Evolutionary conservation across 768 basidiomycete genomes (phyloP), one percentile per base, ranked within the genome.

Genomic region (Lentinula detonsa): DNA sequence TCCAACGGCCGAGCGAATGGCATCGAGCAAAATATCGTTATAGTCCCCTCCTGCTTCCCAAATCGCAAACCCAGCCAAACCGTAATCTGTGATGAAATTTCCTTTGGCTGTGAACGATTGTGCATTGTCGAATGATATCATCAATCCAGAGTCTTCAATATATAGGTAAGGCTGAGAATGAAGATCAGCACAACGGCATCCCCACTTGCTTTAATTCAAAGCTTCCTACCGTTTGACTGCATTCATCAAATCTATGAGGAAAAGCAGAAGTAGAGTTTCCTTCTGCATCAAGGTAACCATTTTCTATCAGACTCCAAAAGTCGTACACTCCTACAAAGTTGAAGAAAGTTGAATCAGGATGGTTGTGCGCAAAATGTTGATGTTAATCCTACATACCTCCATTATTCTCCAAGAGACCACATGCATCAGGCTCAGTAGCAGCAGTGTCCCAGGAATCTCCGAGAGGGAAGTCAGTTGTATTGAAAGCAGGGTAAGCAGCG

Each of bases 11-110:
- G 46, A 51, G 34, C 65, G 59, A 64, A 80, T 79, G 5, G 79
- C 75, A 57, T 79, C 67, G 10, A 82, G 62, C 45, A 83, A 71
- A 63, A 78, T 78, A 49, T 78, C 72, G 16, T 84, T 61, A 61
- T 69, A 79, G 66, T 90, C 89, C 4, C 88, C 86, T 33, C 84
- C 87, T 60, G 85, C 81, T 65, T 90, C 85, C 87, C 87, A 90
- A 73, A 87, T 83, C 0, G 84, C 71, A 68, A 90, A 90, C 4
- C 89, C 90, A 63, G 74, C 76, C 35, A 91, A 71, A 5, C 77
- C 76, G 3, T 69, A 71, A 18, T 72, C 62, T 61, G 77, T 76
- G 66, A 90, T 85, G 72, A 82, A 90, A 6, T 68, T 63, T 67
- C 88, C 81, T 79, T 90, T 82, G 55, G 77, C 78, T 18, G 73